Conservation (phyloP, 176 grass and related monocot species). For the Aegilops bicornis region DNA sequence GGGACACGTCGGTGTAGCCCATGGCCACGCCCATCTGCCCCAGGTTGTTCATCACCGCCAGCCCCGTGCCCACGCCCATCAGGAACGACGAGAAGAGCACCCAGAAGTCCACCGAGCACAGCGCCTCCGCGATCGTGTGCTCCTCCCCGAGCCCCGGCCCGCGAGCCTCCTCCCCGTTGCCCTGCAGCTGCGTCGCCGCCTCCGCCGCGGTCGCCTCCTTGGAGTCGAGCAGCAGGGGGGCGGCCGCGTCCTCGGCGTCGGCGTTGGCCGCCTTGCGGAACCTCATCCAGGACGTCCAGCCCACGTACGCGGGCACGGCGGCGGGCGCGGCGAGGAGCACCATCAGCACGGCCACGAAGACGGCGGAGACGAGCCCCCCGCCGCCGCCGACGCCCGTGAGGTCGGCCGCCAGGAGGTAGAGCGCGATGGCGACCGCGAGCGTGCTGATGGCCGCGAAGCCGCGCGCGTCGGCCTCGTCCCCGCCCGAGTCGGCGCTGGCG, state of each 20-base stretch:
- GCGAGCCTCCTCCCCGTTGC: background rate
- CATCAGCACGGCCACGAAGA: constrained; percentile 65
- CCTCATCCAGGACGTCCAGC: constrained; percentile 30
- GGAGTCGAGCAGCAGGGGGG: constrained; percentile 12
- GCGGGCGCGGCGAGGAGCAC: constrained; percentile 71
- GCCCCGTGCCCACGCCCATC: constrained; percentile 81
- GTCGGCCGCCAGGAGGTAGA: constrained; percentile 82
- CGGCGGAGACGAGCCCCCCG: constrained; percentile 37
- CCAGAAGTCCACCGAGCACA: constrained; percentile 78
- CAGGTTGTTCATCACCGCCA: constrained; percentile 96
- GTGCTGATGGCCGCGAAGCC: constrained; percentile 77
- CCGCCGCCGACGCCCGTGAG: constrained; percentile 53
- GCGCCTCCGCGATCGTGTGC: constrained; percentile 76
- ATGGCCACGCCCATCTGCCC: constrained; percentile 94
- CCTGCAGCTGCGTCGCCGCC: too few relatives aligned
- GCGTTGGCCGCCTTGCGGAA: constrained; percentile 26
- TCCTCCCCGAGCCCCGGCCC: constrained; percentile 77
- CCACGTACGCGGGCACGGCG: constrained; percentile 62
- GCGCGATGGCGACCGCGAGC: constrained; percentile 74
- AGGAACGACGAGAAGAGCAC: constrained; percentile 85
- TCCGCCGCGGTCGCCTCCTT: background rate
- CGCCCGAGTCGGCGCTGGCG: background rate
- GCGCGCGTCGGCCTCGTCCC: constrained; percentile 35
- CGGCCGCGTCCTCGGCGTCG: constrained; percentile 43
- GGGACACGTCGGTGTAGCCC: constrained; percentile 83